Evolutionary conservation across 148 eudicot species (phyloP).

Genomic region (Rheum nobile): DNA sequence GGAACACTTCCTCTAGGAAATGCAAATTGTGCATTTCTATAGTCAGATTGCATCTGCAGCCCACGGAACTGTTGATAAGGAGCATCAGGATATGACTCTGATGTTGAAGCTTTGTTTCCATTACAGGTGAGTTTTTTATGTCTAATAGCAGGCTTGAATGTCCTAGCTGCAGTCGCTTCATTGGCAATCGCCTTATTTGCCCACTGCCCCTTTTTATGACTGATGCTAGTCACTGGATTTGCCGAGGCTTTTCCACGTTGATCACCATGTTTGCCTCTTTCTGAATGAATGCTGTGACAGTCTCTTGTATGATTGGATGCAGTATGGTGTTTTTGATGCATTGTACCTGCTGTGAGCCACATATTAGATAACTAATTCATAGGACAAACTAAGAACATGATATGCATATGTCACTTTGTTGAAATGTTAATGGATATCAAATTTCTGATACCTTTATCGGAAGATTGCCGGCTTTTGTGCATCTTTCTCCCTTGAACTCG

Average conservation of each 20-base stretch:
- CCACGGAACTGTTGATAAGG: conserved; percentile 15
- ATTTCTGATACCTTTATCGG: conserved; percentile 21
- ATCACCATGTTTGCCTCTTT: conserved; percentile 15
- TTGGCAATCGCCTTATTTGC: not conserved
- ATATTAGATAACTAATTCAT: not conserved
- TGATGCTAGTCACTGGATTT: not conserved
- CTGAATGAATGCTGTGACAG: conserved; percentile 17
- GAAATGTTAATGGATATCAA: not conserved
- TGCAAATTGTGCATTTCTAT: conserved; percentile 12
- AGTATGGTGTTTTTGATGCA: conserved; percentile 21
- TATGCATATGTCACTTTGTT: not conserved
- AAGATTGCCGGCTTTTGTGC: conserved; percentile 11
- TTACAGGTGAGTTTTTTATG: conserved; percentile 8
- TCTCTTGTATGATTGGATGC: conserved; percentile 14
- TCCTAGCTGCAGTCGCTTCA: conserved; percentile 1
- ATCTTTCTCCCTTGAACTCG: conserved; percentile 11
- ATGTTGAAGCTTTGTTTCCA: conserved; percentile 4
- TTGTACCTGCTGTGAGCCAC: conserved; percentile 22
- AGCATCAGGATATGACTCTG: conserved; percentile 14
- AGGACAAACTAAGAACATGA: not conserved
- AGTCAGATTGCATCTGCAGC: conserved; percentile 9
- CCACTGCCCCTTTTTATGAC: conserved; percentile 6
- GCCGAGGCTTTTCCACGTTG: conserved; percentile 11
- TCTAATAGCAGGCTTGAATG: conserved; percentile 12
- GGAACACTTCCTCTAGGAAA: not conserved